These are phyloP conservation scores for Termitomyces sp. DNA, from an alignment of 768 basidiomycete genomes.

Conservation along the genomic window DNA sequence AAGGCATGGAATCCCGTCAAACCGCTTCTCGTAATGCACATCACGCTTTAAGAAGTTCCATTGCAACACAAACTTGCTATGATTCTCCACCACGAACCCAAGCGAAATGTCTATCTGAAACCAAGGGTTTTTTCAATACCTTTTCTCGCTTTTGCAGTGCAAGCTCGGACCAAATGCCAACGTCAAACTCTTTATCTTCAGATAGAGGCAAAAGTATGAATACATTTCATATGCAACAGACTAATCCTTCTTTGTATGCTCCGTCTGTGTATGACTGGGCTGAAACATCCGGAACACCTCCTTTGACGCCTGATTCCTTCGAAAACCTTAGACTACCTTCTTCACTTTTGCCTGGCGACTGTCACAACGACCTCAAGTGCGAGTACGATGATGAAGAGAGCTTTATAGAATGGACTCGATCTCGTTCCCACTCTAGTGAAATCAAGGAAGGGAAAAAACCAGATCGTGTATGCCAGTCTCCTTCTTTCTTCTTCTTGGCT, in stretches of 20 bases:
- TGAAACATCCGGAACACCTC: conserved; percentile 17
- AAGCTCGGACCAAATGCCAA: conserved; percentile 7
- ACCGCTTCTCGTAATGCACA: neutral
- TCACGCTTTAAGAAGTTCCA: conserved; percentile 7
- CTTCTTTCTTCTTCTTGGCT: neutral
- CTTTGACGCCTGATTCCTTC: conserved; percentile 21
- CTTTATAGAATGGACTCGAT: conserved; percentile 5
- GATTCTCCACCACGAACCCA: conserved; percentile 14
- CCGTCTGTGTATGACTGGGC: conserved; percentile 1
- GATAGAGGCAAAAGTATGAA: neutral
- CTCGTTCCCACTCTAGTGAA: conserved; percentile 21
- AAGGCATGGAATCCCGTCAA: conserved; percentile 3
- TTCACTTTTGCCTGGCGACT: conserved; percentile 3
- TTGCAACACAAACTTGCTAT: conserved; percentile 17
- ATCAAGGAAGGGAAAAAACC: conserved; percentile 35
- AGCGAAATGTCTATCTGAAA: conserved; percentile 13
- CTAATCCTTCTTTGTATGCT: conserved; percentile 2
- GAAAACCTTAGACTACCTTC: conserved; percentile 11
- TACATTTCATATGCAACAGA: neutral
- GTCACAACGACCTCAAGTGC: conserved; percentile 9
- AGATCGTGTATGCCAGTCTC: conserved; percentile 21
- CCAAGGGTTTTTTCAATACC: conserved; percentile 16
- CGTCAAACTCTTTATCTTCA: neutral
- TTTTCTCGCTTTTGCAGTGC: conserved; percentile 14
- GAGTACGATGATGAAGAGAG: conserved; percentile 11